Conservation (phyloP, 1,284 basidiomycete species). For the Meira miltonrushii region DNA sequence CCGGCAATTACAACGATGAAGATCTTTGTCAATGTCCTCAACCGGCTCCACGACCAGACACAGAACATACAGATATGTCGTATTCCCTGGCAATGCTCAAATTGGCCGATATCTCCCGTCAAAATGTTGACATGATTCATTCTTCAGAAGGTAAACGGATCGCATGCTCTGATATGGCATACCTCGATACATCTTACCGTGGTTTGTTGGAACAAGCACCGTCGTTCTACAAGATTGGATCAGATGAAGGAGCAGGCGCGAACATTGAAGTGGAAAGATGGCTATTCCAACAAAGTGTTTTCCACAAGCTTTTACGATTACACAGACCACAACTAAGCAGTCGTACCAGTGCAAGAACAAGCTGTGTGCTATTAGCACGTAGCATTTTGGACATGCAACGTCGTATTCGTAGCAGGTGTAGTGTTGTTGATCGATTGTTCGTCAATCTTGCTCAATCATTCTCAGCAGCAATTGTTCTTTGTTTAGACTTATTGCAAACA, state of each 20-base stretch:
- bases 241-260: slow-evolving; percentile 21
- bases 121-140: slow-evolving; percentile 34
- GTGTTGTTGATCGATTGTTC: slow-evolving; percentile 42
- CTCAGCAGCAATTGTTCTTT: slow-evolving; percentile 44
- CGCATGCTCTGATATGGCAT: slow-evolving; percentile 22
- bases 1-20: slow-evolving; percentile 47
- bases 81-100: slow-evolving; percentile 35
- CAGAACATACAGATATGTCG: slow-evolving; percentile 44
- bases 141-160: slow-evolving; percentile 19
- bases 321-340: slow-evolving; percentile 39
- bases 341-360: slow-evolving; percentile 28
- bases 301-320: slow-evolving; percentile 43
- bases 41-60: slow-evolving; percentile 27
- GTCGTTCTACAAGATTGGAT: slow-evolving; percentile 38
- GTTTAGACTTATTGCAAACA: slow-evolving; percentile 43
- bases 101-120: slow-evolving; percentile 29
- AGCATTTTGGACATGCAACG: slow-evolving; percentile 46
- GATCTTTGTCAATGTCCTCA: slow-evolving; percentile 34
- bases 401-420: slow-evolving; percentile 36
- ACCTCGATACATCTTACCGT: slow-evolving; percentile 34
- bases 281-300: slow-evolving; percentile 45
- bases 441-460: slow-evolving; percentile 42
- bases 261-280: slow-evolving; percentile 43
- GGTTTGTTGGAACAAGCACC: slow-evolving; percentile 33
- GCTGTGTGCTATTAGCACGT: slow-evolving; percentile 44